Percentiles rank a stretch among this genome's conserved stretches.
phyloP scores from a whole-genome alignment of 805 yeast species.

The Isabelozyma pseudorhagii region DNA sequence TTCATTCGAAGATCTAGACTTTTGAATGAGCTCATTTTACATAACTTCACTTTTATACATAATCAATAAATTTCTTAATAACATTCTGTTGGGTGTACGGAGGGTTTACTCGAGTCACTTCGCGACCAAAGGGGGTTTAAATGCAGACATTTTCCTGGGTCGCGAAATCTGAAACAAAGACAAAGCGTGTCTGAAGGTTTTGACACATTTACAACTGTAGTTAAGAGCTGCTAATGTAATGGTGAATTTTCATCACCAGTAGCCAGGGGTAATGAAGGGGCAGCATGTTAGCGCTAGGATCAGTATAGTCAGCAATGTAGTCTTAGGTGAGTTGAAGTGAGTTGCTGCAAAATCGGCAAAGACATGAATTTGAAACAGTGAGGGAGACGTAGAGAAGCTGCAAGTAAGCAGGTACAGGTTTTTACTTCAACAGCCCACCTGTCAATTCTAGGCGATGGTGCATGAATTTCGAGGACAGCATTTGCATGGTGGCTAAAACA shows the following conservation, averaged over 20 bases:
- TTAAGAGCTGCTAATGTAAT: not conserved
- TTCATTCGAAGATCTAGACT: not conserved
- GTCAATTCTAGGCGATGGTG: not conserved
- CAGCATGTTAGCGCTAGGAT: too few species aligned
- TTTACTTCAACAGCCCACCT: not conserved
- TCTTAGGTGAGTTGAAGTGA: not conserved
- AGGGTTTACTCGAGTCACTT: too few species aligned
- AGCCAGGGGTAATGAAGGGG: too few species aligned
- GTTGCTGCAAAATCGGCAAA: not conserved
- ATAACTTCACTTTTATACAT: not conserved
- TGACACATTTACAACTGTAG: not conserved
- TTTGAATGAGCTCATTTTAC: not conserved
- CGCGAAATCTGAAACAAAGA: not conserved
- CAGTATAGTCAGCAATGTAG: not conserved
- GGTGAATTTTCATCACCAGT: not conserved
- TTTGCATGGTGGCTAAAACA: too few species aligned
- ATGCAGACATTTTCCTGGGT: not conserved
- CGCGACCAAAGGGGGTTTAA: not conserved
- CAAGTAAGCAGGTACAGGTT: too few species aligned
- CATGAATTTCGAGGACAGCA: too few species aligned
- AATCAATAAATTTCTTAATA: too few species aligned
- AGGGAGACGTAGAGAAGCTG: too few species aligned
- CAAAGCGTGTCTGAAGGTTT: not conserved
- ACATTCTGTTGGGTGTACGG: too few species aligned
- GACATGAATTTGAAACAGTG: too few species aligned